Base-by-base conservation (phyloP, 441 rosid genomes). In the Dalechampia spathulata region DNA sequence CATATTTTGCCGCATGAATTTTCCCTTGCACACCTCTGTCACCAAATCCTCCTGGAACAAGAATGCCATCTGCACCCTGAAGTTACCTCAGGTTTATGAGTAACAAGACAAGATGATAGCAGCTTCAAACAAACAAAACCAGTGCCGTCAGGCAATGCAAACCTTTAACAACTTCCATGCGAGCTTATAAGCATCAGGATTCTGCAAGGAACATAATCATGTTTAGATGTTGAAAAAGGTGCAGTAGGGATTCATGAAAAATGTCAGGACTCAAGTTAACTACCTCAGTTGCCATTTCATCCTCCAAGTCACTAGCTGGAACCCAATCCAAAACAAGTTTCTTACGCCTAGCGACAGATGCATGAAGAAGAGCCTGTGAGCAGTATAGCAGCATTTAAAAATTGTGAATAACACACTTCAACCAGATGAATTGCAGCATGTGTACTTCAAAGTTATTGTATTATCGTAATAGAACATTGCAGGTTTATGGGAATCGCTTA, bases 41-140 rank as follows among this genome's bases (percentile, higher is more conserved):
- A 16, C 99, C 99, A 73, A 93, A 93, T 41, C 99, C 99, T 71
- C 99, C 99, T 0, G 99, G 99, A 19, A 93, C 97, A 66, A 93
- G 87, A 71, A 90, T 39, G 23, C 96, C 99, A 77, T 90, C 84
- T 44, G 97, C 90, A 63, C 79, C 89, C 99, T 92, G 59, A 63
- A 73, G n/a, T n/a, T n/a, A n/a, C n/a, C n/a, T n/a, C n/a, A n/a
- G n/a, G n/a, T n/a, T n/a, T n/a, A n/a, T n/a, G n/a, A n/a, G n/a
- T n/a, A n/a, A n/a, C n/a, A n/a, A n/a, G n/a, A n/a, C n/a, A n/a
- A n/a, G n/a, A n/a, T n/a, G n/a, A n/a, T n/a, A n/a, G n/a, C n/a
- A n/a, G n/a, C n/a, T n/a, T n/a, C n/a, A n/a, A n/a, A n/a, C n/a
- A n/a, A n/a, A n/a, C n/a, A 44, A 16, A 2, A 16, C 10, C 3